Evolutionary conservation across 352 stramenopile genomes (phyloP).

Genomic region (Phytophthora ohioensis): DNA sequence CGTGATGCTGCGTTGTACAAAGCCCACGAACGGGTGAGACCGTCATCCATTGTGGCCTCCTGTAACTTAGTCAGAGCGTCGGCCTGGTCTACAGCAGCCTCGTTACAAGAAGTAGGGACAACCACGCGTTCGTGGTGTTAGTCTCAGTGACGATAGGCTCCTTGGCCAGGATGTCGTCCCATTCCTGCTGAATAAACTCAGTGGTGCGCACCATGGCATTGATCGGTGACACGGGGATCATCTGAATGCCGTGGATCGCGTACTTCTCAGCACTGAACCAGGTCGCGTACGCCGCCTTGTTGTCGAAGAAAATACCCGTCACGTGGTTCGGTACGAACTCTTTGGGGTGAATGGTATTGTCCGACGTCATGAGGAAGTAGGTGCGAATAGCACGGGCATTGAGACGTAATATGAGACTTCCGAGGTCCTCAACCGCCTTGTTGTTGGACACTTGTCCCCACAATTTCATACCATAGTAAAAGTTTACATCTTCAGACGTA

Average conservation of each 20-base stretch:
- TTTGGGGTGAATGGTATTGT: constrained; percentile 64
- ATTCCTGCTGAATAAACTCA: constrained; percentile 76
- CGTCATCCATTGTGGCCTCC: constrained; percentile 65
- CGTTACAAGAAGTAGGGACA: constrained; percentile 73
- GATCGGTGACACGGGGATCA: constrained; percentile 77
- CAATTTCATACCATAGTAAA: constrained; percentile 80
- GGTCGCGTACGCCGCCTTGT: constrained; percentile 50
- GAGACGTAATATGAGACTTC: constrained; percentile 73
- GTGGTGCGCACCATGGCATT: constrained; percentile 69
- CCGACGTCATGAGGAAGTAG: constrained; percentile 74
- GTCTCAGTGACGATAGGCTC: constrained; percentile 55
- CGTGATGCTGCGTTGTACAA: constrained; percentile 63
- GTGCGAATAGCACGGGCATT: constrained; percentile 68
- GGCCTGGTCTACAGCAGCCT: constrained; percentile 62
- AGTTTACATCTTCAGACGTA: constrained; percentile 82
- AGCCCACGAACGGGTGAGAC: constrained; percentile 70
- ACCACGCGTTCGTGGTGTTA: constrained; percentile 63
- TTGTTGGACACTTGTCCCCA: constrained; percentile 67
- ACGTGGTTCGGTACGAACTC: constrained; percentile 72
- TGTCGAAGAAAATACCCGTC: constrained; percentile 68
- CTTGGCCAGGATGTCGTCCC: constrained; percentile 75
- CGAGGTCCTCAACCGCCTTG: constrained; percentile 63
- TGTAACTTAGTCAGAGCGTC: constrained; percentile 51
- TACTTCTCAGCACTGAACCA: constrained; percentile 78
- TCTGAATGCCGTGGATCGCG: constrained; percentile 82